These are phyloP conservation scores for Neurospora sp. DNA, from an alignment of 495 filamentous ascomycete genomes.

Conservation along the genomic window DNA sequence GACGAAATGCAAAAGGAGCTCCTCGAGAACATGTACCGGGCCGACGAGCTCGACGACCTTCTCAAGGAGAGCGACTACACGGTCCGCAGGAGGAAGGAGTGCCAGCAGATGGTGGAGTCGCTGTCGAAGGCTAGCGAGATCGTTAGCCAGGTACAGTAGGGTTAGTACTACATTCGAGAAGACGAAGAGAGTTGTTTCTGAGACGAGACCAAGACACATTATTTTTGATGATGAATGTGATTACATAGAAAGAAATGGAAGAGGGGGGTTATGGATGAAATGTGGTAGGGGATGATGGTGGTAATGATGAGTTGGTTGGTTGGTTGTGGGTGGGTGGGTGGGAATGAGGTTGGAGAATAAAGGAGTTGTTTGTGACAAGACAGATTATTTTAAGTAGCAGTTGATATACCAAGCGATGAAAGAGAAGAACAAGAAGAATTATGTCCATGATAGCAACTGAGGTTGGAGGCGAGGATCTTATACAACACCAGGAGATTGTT, in stretches of 20 bases:
- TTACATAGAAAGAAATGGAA: not conserved
- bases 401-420: not conserved
- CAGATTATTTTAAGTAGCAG: not conserved
- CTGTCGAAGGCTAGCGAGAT: conserved; percentile 85
- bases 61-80: conserved; percentile 99
- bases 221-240: not conserved
- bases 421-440: not conserved
- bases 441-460: not conserved
- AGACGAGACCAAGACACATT: not conserved
- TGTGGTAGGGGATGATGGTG: not conserved
- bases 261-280: not conserved
- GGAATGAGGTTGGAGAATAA: not conserved
- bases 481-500: too few species aligned
- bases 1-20: conserved; percentile 98
- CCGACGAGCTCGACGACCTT: conserved; percentile 79
- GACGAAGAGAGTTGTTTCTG: not conserved
- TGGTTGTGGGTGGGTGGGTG: not conserved
- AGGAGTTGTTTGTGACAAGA: not conserved
- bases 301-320: not conserved
- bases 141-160: conserved; percentile 87
- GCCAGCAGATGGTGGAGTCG: conserved; percentile 97
- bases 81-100: conserved; percentile 88
- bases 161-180: not conserved
- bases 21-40: conserved; percentile 95
- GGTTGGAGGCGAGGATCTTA: too few species aligned